Conservation (phyloP, 148 eudicot species). For the Chenopodium formosanum region DNA sequence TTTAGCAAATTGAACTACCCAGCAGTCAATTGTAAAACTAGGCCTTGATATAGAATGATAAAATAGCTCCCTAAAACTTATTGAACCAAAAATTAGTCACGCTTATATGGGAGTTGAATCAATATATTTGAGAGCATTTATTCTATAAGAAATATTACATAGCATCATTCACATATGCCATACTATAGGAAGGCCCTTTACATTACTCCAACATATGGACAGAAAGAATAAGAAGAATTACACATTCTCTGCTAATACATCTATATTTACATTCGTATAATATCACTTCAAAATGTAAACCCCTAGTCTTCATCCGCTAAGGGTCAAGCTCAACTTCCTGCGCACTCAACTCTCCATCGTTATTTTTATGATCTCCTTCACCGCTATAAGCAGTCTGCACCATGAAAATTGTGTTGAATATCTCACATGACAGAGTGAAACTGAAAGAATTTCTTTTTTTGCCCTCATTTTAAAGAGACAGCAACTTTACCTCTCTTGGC, state of each 20-base stretch:
- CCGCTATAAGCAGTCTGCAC: slow-evolving; percentile 34
- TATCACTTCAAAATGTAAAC: not conserved
- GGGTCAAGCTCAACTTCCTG: slow-evolving; percentile 22
- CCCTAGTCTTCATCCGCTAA: not conserved
- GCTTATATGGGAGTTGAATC: too few relatives aligned
- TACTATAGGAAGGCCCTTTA: slow-evolving; percentile 3
- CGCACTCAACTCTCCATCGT: slow-evolving; percentile 25
- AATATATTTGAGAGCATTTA: not conserved
- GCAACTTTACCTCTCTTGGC: slow-evolving; percentile 51
- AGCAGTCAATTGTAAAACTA: too few relatives aligned
- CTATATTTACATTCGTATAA: slow-evolving; percentile 19
- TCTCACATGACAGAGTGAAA: not conserved
- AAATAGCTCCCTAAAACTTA: too few relatives aligned
- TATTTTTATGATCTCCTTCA: slow-evolving; percentile 28
- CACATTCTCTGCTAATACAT: not conserved
- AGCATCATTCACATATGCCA: slow-evolving; percentile 5
- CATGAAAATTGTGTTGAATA: not conserved
- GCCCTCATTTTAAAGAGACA: not conserved
- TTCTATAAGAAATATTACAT: slow-evolving; percentile 10
- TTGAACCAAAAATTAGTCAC: too few relatives aligned
- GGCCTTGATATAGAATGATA: too few relatives aligned
- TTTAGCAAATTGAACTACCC: too few relatives aligned
- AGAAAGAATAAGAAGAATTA: slow-evolving; percentile 26
- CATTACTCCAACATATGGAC: slow-evolving; percentile 23
- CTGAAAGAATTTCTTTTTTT: not conserved